These are phyloP conservation scores for Omphalea diandra DNA, from an alignment of 441 rosid species.

Conservation along the genomic window DNA sequence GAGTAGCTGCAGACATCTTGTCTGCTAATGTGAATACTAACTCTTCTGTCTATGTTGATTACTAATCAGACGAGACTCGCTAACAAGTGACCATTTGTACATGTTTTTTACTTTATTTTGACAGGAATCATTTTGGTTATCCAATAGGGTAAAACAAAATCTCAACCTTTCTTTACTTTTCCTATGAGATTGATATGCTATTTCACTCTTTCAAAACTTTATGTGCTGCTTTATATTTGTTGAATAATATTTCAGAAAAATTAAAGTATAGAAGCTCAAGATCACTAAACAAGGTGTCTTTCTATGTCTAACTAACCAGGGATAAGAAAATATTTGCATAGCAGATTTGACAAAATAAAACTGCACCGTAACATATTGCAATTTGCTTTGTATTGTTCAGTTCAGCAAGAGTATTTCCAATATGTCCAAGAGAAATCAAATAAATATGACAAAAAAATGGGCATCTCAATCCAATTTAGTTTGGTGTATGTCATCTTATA, in stretches of 20 bases:
- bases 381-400: no score
- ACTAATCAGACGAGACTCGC: not conserved
- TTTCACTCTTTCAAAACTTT: not conserved
- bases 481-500: not conserved
- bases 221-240: not conserved
- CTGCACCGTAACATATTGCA: not conserved
- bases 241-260: not conserved
- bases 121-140: constrained; percentile 41
- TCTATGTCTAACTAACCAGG: not conserved
- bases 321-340: not conserved
- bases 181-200: not conserved
- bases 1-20: constrained; percentile 33
- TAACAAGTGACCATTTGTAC: not conserved
- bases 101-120: no score
- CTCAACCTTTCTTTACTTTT: not conserved
- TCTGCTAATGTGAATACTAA: constrained; percentile 36
- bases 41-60: not conserved
- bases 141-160: constrained; percentile 43
- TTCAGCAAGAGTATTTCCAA: not conserved
- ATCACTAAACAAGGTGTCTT: not conserved
- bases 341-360: not conserved
- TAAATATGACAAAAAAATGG: no score
- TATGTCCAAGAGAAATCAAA: not conserved
- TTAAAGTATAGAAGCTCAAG: not conserved
- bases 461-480: not conserved